Evolutionary conservation across 768 basidiomycete species (phyloP), one percentile per base, ranked within the genome.

Genomic region (Boletus pseudopeckii): DNA sequence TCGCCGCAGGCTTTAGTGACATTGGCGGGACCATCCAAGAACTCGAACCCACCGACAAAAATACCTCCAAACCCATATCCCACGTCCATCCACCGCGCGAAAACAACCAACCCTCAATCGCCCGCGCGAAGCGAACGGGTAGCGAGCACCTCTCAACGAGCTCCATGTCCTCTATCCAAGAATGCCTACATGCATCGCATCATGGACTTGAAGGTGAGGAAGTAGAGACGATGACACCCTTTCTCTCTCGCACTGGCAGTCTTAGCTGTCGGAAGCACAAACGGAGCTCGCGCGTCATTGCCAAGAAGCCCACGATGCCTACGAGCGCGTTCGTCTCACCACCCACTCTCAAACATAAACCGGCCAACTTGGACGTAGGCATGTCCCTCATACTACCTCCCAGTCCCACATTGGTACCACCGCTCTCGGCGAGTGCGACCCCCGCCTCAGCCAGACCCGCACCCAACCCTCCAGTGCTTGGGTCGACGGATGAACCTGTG

Each of bases 1-100:
- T 90, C 30, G 76, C 80, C 5, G 78, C 80, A 1, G 81, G 68
- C 24, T 68, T 72, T 43, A 65, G 57, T 32, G 74, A 74, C 28
- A 54, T 75, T 18, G 38, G 64, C 50, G 48, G 56, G 61, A 14
- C 56, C 69, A 36, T 64, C 13, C 59, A 59, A 0, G 56, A 59
- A 7, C 43, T 51, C 14, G 54, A 59, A 6, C 13, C 51, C 10
- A 2, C 11, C 6, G 45, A 42, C 28, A 17, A 32, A 14, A n/a
- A 48, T n/a, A 3, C 4, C n/a, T 32, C 46, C 22, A 42, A 36
- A 13, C 7, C 32, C 18, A 54, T 38, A 36, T 15, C 52, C 20
- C 7, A 22, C 40, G 26, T 13, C 0, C 56, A 53, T 17, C n/a
- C 61, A 18, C 50, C 46, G 18, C 58, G 47, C 18, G 60, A 55